phyloP scores from a whole-genome alignment of 495 filamentous ascomycete species.

The Xylaria palmicola region DNA sequence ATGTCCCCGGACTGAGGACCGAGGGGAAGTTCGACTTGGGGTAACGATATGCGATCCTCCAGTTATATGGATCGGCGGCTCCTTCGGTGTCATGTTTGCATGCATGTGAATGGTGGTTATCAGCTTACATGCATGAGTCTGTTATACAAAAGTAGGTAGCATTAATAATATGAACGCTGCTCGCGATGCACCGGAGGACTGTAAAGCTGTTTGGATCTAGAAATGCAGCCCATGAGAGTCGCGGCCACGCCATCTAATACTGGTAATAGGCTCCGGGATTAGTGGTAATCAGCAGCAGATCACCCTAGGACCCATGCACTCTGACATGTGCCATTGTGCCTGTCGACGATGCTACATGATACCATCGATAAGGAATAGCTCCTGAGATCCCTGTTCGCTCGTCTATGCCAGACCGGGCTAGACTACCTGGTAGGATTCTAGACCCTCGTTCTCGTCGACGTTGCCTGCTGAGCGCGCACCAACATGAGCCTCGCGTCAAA shows the following conservation, averaged over 20 bases:
- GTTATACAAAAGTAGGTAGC: not conserved
- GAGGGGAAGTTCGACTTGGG: not conserved
- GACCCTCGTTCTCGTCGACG: not conserved
- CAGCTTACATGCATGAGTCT: not conserved
- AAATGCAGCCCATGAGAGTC: no score
- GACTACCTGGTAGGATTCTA: not conserved
- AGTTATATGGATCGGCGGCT: not conserved
- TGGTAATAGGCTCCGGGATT: no score
- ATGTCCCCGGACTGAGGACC: not conserved
- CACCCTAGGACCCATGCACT: no score
- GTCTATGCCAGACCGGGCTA: not conserved
- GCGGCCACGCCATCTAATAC: no score
- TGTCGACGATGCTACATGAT: no score
- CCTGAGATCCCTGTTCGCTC: not conserved
- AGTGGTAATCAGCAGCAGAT: no score
- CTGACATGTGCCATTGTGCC: not conserved
- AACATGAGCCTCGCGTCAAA: not conserved
- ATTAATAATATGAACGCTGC: no score
- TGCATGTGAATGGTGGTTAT: not conserved
- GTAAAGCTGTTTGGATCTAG: not conserved
- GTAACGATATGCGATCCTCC: not conserved
- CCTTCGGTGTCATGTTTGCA: not conserved
- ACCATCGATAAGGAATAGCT: not conserved
- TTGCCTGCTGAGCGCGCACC: not conserved
- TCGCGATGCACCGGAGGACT: no score